Evolutionary conservation across 108 stramenopile species (phyloP).

Genomic region (Mediolabrus comicus): DNA sequence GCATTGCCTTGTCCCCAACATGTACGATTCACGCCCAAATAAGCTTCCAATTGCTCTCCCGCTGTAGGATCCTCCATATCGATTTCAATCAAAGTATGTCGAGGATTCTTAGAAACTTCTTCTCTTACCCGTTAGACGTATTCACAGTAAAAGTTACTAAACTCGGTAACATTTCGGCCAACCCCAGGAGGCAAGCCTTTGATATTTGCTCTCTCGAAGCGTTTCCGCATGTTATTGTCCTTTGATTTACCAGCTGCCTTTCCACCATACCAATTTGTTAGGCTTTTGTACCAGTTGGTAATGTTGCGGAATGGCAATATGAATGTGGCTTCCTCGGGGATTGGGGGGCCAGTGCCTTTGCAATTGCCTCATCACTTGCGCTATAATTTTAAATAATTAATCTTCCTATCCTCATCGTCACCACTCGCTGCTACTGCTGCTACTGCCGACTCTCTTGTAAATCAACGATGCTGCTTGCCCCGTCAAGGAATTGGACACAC

Average conservation of each 20-base stretch:
- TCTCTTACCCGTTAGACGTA: conserved; percentile 10
- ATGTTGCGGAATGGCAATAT: conserved; percentile 3
- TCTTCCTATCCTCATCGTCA: too few relatives aligned
- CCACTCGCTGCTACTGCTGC: too few relatives aligned
- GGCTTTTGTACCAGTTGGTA: conserved; percentile 4
- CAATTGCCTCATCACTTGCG: too few relatives aligned
- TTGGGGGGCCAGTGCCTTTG: too few relatives aligned
- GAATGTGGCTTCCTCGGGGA: too few relatives aligned
- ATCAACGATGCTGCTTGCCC: too few relatives aligned
- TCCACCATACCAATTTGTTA: background rate
- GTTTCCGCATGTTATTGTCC: background rate
- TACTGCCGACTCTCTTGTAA: too few relatives aligned
- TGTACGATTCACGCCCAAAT: background rate
- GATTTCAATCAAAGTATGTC: conserved; percentile 6
- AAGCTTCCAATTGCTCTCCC: background rate
- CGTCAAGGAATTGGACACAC: too few relatives aligned
- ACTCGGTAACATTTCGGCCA: background rate
- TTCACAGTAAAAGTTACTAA: conserved; percentile 8
- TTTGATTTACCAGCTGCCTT: too few relatives aligned
- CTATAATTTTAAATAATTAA: too few relatives aligned
- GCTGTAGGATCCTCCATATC: conserved; percentile 11
- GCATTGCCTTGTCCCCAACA: too few relatives aligned
- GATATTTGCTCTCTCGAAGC: conserved; percentile 3
- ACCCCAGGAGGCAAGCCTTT: conserved; percentile 1
- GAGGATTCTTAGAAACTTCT: conserved; percentile 1